A percentile compares a stretch with the other conserved stretches of the same genome.
Evolutionary conservation across 225 moss, liverwort and hornwort genomes (phyloP).

Genomic region (Marchantia paleacea): DNA sequence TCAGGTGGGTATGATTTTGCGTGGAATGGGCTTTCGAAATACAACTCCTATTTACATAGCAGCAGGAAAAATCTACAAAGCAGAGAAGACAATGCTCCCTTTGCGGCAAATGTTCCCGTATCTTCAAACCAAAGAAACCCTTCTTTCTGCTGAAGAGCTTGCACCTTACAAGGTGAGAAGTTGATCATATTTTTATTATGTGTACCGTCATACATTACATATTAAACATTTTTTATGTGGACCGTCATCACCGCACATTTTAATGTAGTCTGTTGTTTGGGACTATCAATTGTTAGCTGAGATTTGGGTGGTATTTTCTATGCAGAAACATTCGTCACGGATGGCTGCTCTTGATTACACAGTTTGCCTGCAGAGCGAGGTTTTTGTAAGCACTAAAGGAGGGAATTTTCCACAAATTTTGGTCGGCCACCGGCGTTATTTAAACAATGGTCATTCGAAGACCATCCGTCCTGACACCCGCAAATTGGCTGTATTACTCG

Average conservation of each 20-base stretch:
- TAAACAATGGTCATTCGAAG: constrained; percentile 90
- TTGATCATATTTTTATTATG: background rate
- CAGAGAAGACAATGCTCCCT: constrained; percentile 70
- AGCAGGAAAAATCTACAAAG: constrained; percentile 83
- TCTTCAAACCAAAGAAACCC: constrained; percentile 80
- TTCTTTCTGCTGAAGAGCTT: constrained; percentile 70
- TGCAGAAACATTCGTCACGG: constrained; percentile 80
- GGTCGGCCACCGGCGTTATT: constrained; percentile 86
- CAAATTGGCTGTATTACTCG: constrained; percentile 66
- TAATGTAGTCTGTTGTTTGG: background rate
- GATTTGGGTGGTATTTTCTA: background rate
- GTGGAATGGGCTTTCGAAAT: constrained; percentile 93
- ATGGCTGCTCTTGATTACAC: constrained; percentile 93
- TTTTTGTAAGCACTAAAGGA: constrained; percentile 93
- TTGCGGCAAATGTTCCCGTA: constrained; percentile 86
- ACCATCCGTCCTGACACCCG: constrained; percentile 96
- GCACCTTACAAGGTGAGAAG: constrained; percentile 63
- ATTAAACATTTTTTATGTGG: too few species aligned
- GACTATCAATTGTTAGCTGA: background rate
- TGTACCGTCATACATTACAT: too few species aligned
- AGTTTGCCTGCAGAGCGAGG: constrained; percentile 90
- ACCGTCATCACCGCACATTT: background rate
- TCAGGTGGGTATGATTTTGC: constrained; percentile 98
- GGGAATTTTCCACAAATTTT: constrained; percentile 97
- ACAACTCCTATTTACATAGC: constrained; percentile 89